Conservation (phyloP, 176 grass and related monocot genomes). For the Oryza coarctata region DNA sequence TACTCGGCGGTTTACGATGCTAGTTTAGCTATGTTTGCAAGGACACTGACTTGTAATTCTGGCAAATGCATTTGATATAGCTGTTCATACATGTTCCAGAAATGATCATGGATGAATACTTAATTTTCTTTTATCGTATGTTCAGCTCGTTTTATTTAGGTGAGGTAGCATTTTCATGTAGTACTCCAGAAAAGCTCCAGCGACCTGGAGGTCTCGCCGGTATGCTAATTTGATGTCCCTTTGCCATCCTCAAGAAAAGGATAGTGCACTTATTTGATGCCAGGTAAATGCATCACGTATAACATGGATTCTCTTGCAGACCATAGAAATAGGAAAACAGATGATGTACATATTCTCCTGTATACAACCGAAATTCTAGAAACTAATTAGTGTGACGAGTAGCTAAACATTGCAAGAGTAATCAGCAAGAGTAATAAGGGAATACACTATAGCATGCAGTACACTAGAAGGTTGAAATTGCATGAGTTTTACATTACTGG, state of each 20-base stretch:
- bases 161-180: neutral
- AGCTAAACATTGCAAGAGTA: neutral
- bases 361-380: neutral
- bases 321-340: neutral
- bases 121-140: neutral
- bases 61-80: neutral
- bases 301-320: neutral
- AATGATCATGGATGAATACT: neutral
- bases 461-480: too few relatives aligned
- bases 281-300: neutral
- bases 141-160: neutral
- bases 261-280: neutral
- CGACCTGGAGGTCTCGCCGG: neutral
- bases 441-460: neutral
- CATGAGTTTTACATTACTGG: too few relatives aligned
- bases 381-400: neutral
- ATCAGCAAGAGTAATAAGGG: neutral
- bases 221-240: neutral
- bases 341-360: neutral
- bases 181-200: neutral
- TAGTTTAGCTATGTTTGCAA: slow-evolving; percentile 19
- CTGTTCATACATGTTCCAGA: neutral
- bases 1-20: slow-evolving; percentile 1
- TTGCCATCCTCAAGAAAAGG: too few relatives aligned
- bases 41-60: neutral